Base-by-base conservation (phyloP, 352 stramenopile species). In the Phytopythium sindhum region DNA sequence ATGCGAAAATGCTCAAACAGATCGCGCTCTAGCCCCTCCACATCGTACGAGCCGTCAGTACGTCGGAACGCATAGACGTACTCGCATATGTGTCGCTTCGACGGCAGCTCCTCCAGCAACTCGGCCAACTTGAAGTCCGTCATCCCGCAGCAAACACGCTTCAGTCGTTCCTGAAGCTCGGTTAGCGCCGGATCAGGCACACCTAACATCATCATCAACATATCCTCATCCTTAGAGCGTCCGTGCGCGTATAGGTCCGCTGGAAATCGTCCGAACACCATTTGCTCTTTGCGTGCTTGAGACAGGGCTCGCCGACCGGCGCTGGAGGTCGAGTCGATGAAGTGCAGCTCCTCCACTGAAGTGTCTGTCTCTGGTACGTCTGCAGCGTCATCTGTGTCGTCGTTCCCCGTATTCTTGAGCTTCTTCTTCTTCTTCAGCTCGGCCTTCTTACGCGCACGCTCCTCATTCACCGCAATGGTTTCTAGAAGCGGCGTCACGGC, bases 51-150 rank as follows among this genome's bases (percentile, higher is more conserved):
- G 0, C 80, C 77, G 31, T 91, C 77, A 28, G 66, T 65, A 1
- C 70, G 70, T 23, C 79, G 73, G 57, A 95, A 95, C 6, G 58
- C 58, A 5, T 55, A 64, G 0, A 79, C 69, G 39, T 98, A 98
- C 23, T 74, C 74, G 28, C 96, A 89, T 33, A 98, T 81, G 35
- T 98, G 88, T 4, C 87, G 89, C 64, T 98, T 98, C 0, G 90
- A 96, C 1, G 93, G 93, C 6, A 98, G 64, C 69, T 98, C 93
- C 33, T 95, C 76, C 3, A 97, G 75, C 44, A 98, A 72, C 60
- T 98, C 91, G 2, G 66, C 61, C 57, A 93, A 53, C 64, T 97
- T 98, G 28, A 97, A 86, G 15, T 84, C 69, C 0, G 91, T 97
- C 80, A 96, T 88, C 0, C 86, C 86, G 0, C 77, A 85, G 51